phyloP scores from a whole-genome alignment of 1,284 basidiomycete genomes.

The Thecaphora frezii region DNA sequence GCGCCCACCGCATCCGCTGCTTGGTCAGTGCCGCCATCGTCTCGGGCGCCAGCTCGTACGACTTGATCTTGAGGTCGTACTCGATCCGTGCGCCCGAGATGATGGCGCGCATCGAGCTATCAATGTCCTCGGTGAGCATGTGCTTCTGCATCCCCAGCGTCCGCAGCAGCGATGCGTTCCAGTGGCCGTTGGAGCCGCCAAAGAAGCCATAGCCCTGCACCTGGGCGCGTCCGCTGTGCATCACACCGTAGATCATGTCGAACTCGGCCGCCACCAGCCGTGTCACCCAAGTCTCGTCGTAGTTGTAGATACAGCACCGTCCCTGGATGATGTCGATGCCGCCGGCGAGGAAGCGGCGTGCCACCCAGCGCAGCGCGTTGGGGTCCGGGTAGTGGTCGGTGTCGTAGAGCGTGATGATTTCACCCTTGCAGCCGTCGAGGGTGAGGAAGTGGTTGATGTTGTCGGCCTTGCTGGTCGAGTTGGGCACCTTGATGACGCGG shows the following conservation, averaged over 20 bases:
- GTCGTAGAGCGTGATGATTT: conserved; percentile 50
- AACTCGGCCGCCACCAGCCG: conserved; percentile 46
- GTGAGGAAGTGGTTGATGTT: conserved; percentile 52
- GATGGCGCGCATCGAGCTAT: conserved; percentile 49
- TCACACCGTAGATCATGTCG: conserved; percentile 50
- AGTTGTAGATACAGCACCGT: conserved; percentile 50
- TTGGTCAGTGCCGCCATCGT: conserved; percentile 38
- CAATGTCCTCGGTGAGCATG: conserved; percentile 55
- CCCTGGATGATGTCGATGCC: conserved; percentile 55
- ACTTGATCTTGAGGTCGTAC: conserved; percentile 48
- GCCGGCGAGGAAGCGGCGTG: conserved; percentile 38
- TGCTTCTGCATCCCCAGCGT: conserved; percentile 46
- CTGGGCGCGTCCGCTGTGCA: conserved; percentile 47
- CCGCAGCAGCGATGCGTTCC: conserved; percentile 48
- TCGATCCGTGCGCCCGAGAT: conserved; percentile 49
- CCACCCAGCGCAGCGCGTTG: conserved; percentile 45
- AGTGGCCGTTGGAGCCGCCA: conserved; percentile 52
- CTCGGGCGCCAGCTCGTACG: conserved; percentile 48
- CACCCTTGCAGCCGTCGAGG: conserved; percentile 31
- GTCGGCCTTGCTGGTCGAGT: conserved; percentile 48
- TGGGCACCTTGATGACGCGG: conserved; percentile 46
- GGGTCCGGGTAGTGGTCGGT: conserved; percentile 50
- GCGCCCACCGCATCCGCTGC: conserved; percentile 51
- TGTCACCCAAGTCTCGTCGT: conserved; percentile 40
- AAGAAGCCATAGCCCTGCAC: conserved; percentile 49